These are phyloP conservation scores for Aspergillus caelatus DNA, from an alignment of 2,329 filamentous ascomycete species.

Conservation along the genomic window DNA sequence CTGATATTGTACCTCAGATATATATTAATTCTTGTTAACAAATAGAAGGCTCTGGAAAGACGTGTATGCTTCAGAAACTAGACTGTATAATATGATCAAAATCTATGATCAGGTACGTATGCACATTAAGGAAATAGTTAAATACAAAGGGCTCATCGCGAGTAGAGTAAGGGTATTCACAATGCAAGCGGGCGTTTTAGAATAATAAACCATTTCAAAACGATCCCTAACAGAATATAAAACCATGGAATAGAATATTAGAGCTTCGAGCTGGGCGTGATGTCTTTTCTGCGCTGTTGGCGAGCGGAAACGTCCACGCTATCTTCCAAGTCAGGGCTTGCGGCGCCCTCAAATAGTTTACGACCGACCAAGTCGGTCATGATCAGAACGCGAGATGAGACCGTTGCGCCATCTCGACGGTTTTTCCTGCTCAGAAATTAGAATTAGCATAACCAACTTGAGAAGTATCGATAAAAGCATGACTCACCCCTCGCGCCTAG, in stretches of 20 bases:
- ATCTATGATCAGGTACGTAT: background rate
- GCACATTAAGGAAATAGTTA: background rate
- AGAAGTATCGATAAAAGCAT: background rate
- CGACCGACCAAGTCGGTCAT: slow-evolving; percentile 75
- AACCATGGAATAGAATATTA: slow-evolving; percentile 15
- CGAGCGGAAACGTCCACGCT: slow-evolving; percentile 37
- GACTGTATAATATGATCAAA: no score
- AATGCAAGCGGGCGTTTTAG: background rate
- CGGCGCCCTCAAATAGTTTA: slow-evolving; percentile 60
- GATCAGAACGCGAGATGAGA: slow-evolving; percentile 76
- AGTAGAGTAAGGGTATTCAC: background rate
- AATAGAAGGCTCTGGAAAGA: background rate
- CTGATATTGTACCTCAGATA: background rate
- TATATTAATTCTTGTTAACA: background rate
- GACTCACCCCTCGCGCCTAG: slow-evolving; percentile 73
- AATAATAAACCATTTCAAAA: background rate
- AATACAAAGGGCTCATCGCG: background rate
- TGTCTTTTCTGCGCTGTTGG: slow-evolving; percentile 40
- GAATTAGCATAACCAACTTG: background rate
- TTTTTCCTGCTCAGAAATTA: slow-evolving; percentile 65
- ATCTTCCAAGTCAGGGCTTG: slow-evolving; percentile 26
- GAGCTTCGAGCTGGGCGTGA: slow-evolving; percentile 38
- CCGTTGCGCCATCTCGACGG: slow-evolving; percentile 86
- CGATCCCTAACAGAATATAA: background rate
- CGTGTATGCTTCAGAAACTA: background rate